Evolutionary conservation across 495 filamentous ascomycete genomes (phyloP).

Genomic region (Aspergillus panamensis): DNA sequence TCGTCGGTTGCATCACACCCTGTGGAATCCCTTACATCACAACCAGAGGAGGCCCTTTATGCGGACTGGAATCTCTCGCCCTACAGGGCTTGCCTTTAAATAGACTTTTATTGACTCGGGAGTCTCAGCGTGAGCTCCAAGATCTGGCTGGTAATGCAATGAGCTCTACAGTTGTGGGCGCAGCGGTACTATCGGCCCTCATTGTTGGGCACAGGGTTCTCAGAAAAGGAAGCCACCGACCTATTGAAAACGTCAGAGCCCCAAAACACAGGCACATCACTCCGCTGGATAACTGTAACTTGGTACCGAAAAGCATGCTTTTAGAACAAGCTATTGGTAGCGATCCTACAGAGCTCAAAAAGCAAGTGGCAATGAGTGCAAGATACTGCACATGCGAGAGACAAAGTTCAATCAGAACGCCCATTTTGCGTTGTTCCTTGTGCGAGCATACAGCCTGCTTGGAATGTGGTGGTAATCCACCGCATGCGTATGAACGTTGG

Average conservation of each 20-base stretch:
- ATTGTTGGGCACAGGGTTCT: conserved; percentile 42
- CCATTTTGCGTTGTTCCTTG: conserved; percentile 46
- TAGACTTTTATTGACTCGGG: conserved; percentile 57
- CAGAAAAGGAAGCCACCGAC: conserved; percentile 12
- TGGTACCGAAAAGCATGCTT: conserved; percentile 15
- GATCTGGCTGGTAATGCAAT: conserved; percentile 85
- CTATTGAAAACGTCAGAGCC: not conserved
- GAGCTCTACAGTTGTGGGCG: conserved; percentile 69
- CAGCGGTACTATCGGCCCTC: conserved; percentile 54
- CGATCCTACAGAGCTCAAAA: conserved; percentile 15
- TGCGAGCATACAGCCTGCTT: conserved; percentile 57
- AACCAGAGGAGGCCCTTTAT: conserved; percentile 58
- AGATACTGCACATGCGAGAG: conserved; percentile 59
- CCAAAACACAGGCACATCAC: conserved; percentile 13
- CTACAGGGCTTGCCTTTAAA: conserved; percentile 71
- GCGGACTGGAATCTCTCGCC: conserved; percentile 61
- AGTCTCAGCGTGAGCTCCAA: conserved; percentile 61
- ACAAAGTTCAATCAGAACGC: conserved; percentile 31
- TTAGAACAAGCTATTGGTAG: not conserved
- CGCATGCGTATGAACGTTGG: conserved; percentile 44
- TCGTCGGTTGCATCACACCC: conserved; percentile 70
- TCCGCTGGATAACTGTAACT: not conserved
- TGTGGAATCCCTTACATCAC: conserved; percentile 60
- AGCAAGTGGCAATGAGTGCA: conserved; percentile 32
- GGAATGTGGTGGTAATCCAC: conserved; percentile 54